A percentile compares a stretch with the other conserved stretches of the same genome.
Conservation (phyloP, 2,329 filamentous ascomycete species). For the Cercospora nicotianae region DNA sequence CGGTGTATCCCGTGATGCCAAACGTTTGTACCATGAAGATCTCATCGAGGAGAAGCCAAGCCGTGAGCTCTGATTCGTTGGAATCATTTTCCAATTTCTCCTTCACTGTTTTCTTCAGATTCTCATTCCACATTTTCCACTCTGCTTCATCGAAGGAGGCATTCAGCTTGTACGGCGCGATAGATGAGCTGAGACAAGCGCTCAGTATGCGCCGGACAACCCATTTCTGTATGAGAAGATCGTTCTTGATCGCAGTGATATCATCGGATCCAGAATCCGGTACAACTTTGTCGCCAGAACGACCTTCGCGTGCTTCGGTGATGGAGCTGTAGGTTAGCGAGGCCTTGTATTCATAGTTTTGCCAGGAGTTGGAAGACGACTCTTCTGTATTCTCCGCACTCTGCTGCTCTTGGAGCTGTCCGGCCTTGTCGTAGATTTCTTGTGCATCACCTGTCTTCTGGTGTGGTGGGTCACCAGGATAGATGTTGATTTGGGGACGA, state of each 20-base stretch:
- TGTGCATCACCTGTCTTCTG: too few species aligned
- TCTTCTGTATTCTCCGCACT: neutral
- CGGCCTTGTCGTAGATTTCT: too few species aligned
- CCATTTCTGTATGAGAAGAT: neutral
- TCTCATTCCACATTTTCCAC: neutral
- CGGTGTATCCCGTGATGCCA: too few species aligned
- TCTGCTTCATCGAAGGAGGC: too few species aligned
- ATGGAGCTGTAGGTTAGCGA: neutral
- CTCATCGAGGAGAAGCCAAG: neutral
- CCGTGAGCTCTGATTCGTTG: neutral
- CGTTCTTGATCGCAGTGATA: neutral
- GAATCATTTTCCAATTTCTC: neutral
- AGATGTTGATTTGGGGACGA: too few species aligned
- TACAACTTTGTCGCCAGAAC: neutral
- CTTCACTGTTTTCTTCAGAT: neutral
- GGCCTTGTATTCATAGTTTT: neutral
- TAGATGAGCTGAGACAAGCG: neutral
- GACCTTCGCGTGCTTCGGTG: neutral
- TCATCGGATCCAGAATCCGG: neutral
- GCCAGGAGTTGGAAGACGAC: neutral
- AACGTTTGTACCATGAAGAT: neutral
- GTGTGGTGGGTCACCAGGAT: too few species aligned
- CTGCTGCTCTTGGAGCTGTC: neutral
- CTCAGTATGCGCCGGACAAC: neutral
- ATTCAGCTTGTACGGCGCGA: too few species aligned